A percentile compares a stretch with the other conserved stretches of the same genome.
Conservation (phyloP, 345 rosid species). For the Viola odorata region DNA sequence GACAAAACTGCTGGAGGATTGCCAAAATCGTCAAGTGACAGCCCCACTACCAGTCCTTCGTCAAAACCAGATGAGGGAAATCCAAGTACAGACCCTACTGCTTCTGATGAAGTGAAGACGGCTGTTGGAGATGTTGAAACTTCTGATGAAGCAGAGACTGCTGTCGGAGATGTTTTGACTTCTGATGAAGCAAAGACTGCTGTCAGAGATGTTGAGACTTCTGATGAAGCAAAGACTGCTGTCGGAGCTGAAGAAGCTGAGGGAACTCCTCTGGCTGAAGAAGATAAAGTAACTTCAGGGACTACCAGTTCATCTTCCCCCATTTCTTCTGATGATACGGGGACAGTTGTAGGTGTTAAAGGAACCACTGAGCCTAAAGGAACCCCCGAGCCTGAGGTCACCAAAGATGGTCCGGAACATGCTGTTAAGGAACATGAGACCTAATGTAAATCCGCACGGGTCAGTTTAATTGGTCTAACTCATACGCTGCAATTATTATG, state of each 20-base stretch:
- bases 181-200: not conserved
- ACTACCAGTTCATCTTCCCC: no score
- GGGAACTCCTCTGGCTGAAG: not conserved
- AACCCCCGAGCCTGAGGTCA: slow-evolving; percentile 3
- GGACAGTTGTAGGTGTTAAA: no score
- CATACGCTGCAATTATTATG: not conserved
- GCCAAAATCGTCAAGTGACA: slow-evolving; percentile 8
- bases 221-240: no score
- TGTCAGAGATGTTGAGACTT: slow-evolving; percentile 6
- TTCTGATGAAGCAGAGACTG: not conserved
- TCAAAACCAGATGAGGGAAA: slow-evolving; percentile 17
- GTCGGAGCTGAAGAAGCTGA: not conserved
- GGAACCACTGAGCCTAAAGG: no score
- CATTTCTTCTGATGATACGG: no score
- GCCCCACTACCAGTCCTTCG: slow-evolving; percentile 9
- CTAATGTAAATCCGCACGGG: slow-evolving; percentile 3
- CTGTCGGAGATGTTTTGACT: slow-evolving; percentile 8
- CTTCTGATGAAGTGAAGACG: slow-evolving; percentile 7
- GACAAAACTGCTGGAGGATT: not conserved
- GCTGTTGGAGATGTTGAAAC: slow-evolving; percentile 11
- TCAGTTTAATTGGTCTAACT: slow-evolving; percentile 8
- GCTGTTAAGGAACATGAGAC: slow-evolving; percentile 12
- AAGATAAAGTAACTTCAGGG: no score
- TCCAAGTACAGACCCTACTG: slow-evolving; percentile 16
- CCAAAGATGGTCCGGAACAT: slow-evolving; percentile 17